These are phyloP conservation scores for Saksenaea oblongispora DNA, from an alignment of 371 early-diverging fungal genomes.

Conservation along the genomic window DNA sequence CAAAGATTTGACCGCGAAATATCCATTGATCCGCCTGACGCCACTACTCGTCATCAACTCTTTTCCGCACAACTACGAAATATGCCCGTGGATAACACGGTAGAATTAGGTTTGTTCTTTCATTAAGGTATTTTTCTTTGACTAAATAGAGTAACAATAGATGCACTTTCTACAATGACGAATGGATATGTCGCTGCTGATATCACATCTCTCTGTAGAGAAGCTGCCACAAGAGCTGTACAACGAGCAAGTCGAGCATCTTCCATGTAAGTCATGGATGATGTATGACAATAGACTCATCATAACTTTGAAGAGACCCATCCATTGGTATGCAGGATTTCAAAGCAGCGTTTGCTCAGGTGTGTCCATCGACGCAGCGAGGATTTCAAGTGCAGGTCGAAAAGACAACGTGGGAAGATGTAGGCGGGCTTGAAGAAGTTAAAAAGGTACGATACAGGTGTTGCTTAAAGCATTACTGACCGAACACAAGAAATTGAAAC, in stretches of 20 bases:
- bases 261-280: neutral
- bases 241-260: conserved; percentile 35
- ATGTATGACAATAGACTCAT: neutral
- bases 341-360: conserved; percentile 61
- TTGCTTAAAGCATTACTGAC: neutral
- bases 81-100: conserved; percentile 56
- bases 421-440: conserved; percentile 94
- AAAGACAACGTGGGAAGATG: conserved; percentile 78
- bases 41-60: conserved; percentile 60
- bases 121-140: neutral
- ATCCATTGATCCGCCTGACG: conserved; percentile 78
- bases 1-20: conserved; percentile 93
- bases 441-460: conserved; percentile 61
- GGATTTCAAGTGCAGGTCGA: conserved; percentile 64
- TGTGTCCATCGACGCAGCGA: conserved; percentile 68
- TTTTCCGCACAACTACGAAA: conserved; percentile 54
- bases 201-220: conserved; percentile 86
- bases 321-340: conserved; percentile 57
- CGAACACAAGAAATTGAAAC: conserved; percentile 66
- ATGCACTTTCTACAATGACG: conserved; percentile 75
- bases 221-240: conserved; percentile 77
- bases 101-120: conserved; percentile 42
- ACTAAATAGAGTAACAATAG: conserved; percentile 19
- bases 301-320: conserved; percentile 16
- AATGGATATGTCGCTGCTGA: conserved; percentile 99